Evolutionary conservation across 352 stramenopile genomes (phyloP).

Genomic region (Hyphochytrium catenoides): DNA sequence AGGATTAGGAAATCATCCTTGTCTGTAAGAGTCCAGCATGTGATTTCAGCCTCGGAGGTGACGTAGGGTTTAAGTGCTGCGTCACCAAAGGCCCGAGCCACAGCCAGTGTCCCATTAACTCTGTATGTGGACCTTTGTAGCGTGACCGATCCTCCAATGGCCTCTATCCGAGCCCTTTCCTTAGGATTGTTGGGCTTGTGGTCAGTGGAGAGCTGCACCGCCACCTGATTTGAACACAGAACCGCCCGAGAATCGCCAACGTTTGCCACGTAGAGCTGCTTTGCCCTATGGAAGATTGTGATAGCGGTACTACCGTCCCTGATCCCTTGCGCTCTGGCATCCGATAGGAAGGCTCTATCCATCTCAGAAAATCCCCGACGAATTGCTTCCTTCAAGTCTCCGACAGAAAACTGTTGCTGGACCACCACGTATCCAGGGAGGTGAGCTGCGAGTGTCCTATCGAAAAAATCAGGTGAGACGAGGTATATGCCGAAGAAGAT

Average conservation of each 20-base stretch:
- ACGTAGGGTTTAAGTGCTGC: slow-evolving; percentile 26
- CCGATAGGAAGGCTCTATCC: slow-evolving; percentile 34
- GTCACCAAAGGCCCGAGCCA: slow-evolving; percentile 39
- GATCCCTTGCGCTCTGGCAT: slow-evolving; percentile 19
- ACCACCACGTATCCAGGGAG: too few species aligned
- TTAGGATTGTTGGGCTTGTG: slow-evolving; percentile 36
- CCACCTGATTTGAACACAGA: slow-evolving; percentile 18
- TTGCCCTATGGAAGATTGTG: slow-evolving; percentile 23
- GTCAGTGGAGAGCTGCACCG: slow-evolving; percentile 26
- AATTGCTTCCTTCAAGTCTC: slow-evolving; percentile 17
- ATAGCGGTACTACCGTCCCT: slow-evolving; percentile 32
- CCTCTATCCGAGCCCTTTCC: slow-evolving; percentile 38
- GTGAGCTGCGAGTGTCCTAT: too few species aligned
- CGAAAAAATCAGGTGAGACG: slow-evolving; percentile 23
- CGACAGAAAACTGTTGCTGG: too few species aligned
- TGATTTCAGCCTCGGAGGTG: slow-evolving; percentile 31
- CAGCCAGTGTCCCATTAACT: slow-evolving; percentile 34
- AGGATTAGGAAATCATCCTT: slow-evolving; percentile 48
- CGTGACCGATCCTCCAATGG: too few species aligned
- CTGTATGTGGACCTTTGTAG: too few species aligned
- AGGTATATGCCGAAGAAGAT: slow-evolving; percentile 39
- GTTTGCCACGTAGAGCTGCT: slow-evolving; percentile 28
- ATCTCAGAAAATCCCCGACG: slow-evolving; percentile 23
- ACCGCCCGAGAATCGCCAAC: slow-evolving; percentile 46
- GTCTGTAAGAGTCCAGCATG: slow-evolving; percentile 16